phyloP scores from a whole-genome alignment of 768 basidiomycete genomes.

The Suillus decipiens region DNA sequence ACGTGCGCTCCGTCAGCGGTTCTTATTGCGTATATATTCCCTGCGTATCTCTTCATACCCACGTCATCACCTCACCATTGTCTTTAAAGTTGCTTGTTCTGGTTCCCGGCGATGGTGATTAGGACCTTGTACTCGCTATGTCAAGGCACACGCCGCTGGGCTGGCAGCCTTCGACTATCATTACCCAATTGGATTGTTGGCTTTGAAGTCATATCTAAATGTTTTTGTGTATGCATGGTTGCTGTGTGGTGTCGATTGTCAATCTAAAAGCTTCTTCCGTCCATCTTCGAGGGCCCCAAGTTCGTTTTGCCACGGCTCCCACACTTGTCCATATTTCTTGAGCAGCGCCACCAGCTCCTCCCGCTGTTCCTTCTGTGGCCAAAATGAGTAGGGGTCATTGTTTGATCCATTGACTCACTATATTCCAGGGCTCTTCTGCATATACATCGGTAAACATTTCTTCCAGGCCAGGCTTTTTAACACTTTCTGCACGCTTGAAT shows the following conservation, averaged over 20 bases:
- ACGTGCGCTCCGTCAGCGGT: neutral
- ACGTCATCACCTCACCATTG: conserved; percentile 3
- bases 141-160: conserved; percentile 6
- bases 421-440: conserved; percentile 81
- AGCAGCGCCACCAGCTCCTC: conserved; percentile 75
- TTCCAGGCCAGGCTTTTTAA: conserved; percentile 66
- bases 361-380: conserved; percentile 73
- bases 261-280: conserved; percentile 56
- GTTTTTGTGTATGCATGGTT: neutral
- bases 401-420: conserved; percentile 51
- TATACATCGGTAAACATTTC: conserved; percentile 89
- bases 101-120: neutral
- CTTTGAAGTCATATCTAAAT: neutral
- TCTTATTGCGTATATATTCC: conserved; percentile 12
- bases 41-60: conserved; percentile 9
- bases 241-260: conserved; percentile 5
- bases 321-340: conserved; percentile 82
- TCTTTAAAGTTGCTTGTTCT: neutral
- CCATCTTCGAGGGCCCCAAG: conserved; percentile 72
- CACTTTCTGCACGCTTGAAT: conserved; percentile 74
- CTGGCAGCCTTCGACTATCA: neutral
- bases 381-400: conserved; percentile 2
- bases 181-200: neutral
- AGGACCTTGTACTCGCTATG: conserved; percentile 11
- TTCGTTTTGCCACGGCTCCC: conserved; percentile 86